Conservation (phyloP, 2,329 filamentous ascomycete genomes). For the Corynespora cassiicola region DNA sequence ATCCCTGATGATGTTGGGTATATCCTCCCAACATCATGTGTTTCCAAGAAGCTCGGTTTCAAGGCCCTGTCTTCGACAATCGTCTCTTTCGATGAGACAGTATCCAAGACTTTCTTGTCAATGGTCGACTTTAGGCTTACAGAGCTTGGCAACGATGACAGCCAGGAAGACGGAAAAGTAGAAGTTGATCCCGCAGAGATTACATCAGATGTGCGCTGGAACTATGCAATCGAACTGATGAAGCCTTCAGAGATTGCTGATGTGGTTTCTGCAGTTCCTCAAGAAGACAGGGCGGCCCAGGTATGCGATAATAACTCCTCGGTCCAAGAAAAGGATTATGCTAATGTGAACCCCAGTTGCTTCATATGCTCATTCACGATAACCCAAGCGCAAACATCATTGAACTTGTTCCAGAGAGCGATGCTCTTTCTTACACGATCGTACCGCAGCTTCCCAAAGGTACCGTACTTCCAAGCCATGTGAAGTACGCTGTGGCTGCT, state of each 20-base stretch:
- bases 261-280: too few species aligned
- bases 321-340: too few species aligned
- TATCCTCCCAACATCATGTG: not conserved
- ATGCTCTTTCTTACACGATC: too few species aligned
- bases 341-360: too few species aligned
- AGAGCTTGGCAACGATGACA: not conserved
- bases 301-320: too few species aligned
- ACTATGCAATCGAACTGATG: not conserved
- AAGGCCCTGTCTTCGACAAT: slow-evolving; percentile 2
- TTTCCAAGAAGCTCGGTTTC: slow-evolving; percentile 1
- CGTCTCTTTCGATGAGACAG: not conserved
- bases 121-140: not conserved
- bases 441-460: too few species aligned
- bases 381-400: too few species aligned
- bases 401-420: too few species aligned
- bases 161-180: not conserved
- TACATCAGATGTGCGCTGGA: slow-evolving; percentile 1
- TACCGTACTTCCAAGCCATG: too few species aligned
- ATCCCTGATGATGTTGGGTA: not conserved
- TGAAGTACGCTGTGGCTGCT: too few species aligned
- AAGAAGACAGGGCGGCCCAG: too few species aligned
- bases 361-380: too few species aligned
- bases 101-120: not conserved
- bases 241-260: not conserved
- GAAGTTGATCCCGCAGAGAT: not conserved